Percentiles rank a stretch among this genome's conserved stretches.
Conservation (phyloP, 73 alveolate genomes). For the Paramecium sexaurelia region DNA sequence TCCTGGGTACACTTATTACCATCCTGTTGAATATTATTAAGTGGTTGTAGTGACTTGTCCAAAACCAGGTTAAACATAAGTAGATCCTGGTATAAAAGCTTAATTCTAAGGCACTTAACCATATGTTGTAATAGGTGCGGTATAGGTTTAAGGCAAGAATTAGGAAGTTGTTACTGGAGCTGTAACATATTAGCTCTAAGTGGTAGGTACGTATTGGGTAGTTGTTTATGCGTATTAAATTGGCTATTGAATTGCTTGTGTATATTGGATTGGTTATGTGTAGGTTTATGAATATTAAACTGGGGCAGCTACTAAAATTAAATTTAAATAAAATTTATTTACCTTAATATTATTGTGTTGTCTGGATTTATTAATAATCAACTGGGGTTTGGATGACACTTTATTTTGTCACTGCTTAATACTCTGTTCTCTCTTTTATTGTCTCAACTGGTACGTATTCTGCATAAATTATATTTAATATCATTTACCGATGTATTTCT, state of each 20-base stretch:
- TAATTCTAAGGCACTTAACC: not conserved
- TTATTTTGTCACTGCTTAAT: slow-evolving; percentile 64
- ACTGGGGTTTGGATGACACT: slow-evolving; percentile 30
- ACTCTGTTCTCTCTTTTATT: slow-evolving; percentile 67
- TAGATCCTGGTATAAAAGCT: not conserved
- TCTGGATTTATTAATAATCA: not conserved
- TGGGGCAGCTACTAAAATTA: slow-evolving; percentile 5
- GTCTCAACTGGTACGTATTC: slow-evolving; percentile 68
- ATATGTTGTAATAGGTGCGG: not conserved
- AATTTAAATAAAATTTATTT: not conserved
- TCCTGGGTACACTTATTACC: slow-evolving; percentile 17
- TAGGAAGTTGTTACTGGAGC: not conserved
- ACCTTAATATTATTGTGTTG: slow-evolving; percentile 4
- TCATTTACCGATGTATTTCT: slow-evolving; percentile 52
- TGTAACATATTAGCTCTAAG: not conserved
- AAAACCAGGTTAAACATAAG: not conserved
- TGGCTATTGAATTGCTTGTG: not conserved
- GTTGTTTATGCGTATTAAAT: not conserved
- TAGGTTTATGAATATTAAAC: not conserved
- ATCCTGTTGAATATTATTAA: not conserved
- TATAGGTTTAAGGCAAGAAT: not conserved
- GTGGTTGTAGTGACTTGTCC: not conserved
- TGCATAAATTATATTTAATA: not conserved
- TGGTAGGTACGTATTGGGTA: not conserved
- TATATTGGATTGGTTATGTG: not conserved